These are phyloP conservation scores for Populus pruinosa DNA, from an alignment of 345 rosid genomes.

Conservation along the genomic window DNA sequence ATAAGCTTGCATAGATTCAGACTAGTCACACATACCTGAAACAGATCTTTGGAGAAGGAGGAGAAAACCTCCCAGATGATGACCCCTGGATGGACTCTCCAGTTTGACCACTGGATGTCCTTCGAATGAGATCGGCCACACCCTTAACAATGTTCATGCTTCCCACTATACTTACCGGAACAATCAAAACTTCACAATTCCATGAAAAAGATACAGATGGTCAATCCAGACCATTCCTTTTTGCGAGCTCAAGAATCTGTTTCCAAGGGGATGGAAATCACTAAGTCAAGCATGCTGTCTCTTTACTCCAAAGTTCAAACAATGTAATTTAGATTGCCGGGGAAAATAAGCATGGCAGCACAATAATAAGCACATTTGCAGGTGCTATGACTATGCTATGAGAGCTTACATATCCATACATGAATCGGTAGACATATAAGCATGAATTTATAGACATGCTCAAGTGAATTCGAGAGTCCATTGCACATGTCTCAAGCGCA, in stretches of 20 bases:
- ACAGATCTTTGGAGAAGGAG: slow-evolving; percentile 49
- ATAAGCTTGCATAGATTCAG: not conserved
- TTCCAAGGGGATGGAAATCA: not conserved
- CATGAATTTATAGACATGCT: no score
- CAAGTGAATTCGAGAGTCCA: no score
- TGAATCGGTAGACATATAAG: no score
- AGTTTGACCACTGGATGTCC: slow-evolving; percentile 45
- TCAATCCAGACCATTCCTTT: slow-evolving; percentile 25
- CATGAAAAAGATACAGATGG: slow-evolving; percentile 2
- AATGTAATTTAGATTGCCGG: no score
- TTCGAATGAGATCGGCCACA: slow-evolving; percentile 71
- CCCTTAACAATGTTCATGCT: slow-evolving; percentile 76
- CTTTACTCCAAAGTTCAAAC: no score
- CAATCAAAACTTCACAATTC: slow-evolving; percentile 15
- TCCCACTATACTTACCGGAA: slow-evolving; percentile 15
- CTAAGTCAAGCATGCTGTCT: no score
- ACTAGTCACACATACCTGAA: slow-evolving; percentile 41
- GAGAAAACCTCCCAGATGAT: slow-evolving; percentile 42
- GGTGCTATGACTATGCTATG: no score
- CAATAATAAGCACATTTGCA: no score
- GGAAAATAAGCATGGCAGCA: no score
- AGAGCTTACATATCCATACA: no score
- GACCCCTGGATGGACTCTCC: slow-evolving; percentile 44
- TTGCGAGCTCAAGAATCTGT: not conserved
- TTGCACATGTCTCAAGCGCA: no score